These are phyloP conservation scores for Hymenotorrendiella dingleyae DNA, from an alignment of 2,329 filamentous ascomycete genomes.

Conservation along the genomic window DNA sequence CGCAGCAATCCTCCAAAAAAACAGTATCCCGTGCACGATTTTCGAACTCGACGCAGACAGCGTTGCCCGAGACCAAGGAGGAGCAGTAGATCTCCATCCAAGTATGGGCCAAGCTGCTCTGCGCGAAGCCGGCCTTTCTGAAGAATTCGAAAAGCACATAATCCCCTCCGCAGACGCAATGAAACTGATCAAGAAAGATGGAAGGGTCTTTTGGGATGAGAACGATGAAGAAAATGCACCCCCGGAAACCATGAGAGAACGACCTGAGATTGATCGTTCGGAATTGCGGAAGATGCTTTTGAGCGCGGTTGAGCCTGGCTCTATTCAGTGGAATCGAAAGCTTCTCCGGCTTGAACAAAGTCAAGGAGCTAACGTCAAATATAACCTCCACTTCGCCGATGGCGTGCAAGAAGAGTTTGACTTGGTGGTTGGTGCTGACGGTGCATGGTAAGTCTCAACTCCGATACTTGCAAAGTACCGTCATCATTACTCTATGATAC, in stretches of 20 bases:
- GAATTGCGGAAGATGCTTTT: constrained; percentile 11
- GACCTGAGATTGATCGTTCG: constrained; percentile 11
- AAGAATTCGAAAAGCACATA: constrained; percentile 35
- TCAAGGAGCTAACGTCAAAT: constrained; percentile 1
- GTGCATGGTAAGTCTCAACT: too few relatives aligned
- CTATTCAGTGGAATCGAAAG: constrained; percentile 35
- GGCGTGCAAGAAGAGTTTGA: constrained; percentile 27
- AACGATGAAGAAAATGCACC: neutral
- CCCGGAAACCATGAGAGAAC: too few relatives aligned
- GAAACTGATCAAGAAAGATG: constrained; percentile 36
- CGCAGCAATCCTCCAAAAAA: constrained; percentile 7
- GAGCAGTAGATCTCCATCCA: constrained; percentile 46
- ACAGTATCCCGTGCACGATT: constrained; percentile 11
- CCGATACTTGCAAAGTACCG: too few relatives aligned
- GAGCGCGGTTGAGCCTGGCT: neutral
- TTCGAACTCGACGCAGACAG: constrained; percentile 13
- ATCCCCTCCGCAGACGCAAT: constrained; percentile 19
- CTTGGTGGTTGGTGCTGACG: constrained; percentile 36
- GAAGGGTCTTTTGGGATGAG: neutral
- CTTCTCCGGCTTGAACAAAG: constrained; percentile 27
- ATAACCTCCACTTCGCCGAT: constrained; percentile 14
- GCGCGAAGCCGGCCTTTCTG: constrained; percentile 38
- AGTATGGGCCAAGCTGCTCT: constrained; percentile 41
- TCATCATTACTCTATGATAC: too few relatives aligned
- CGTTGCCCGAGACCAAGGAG: constrained; percentile 21